These are phyloP conservation scores for Solanum tacnaense DNA, from an alignment of 257 asterid species.

Conservation along the genomic window DNA sequence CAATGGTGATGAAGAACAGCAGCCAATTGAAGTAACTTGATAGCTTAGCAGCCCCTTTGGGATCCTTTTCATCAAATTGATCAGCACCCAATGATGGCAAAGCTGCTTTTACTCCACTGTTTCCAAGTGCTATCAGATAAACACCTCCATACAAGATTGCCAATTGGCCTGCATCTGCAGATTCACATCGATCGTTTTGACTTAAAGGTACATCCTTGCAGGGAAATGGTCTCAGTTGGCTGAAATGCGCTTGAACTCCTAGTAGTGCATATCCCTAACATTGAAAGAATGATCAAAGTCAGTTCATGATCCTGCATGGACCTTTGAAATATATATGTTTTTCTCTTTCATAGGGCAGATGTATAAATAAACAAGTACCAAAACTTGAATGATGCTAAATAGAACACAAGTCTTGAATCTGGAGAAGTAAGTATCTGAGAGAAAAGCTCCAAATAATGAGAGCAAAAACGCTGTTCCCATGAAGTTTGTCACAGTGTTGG, in stretches of 20 bases:
- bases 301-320: no score
- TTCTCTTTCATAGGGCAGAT: no score
- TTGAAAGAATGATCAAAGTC: no score
- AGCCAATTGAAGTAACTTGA: slow-evolving; percentile 76
- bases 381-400: no score
- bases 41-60: slow-evolving; percentile 36
- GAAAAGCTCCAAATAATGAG: neutral
- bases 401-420: no score
- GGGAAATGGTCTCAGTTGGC: slow-evolving; percentile 49
- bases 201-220: slow-evolving; percentile 37
- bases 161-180: slow-evolving; percentile 27
- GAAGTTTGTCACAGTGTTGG: no score
- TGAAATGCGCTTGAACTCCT: slow-evolving; percentile 57
- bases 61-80: slow-evolving; percentile 53
- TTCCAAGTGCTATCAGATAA: slow-evolving; percentile 54
- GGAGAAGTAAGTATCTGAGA: slow-evolving; percentile 37
- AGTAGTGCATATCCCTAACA: no score
- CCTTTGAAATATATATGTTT: no score
- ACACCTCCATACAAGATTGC: slow-evolving; percentile 46
- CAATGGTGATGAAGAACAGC: slow-evolving; percentile 31
- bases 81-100: slow-evolving; percentile 70
- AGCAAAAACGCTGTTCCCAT: no score
- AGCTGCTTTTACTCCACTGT: slow-evolving; percentile 56
- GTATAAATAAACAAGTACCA: no score
- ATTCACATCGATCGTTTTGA: slow-evolving; percentile 22